Evolutionary conservation across 2,329 filamentous ascomycete genomes (phyloP).

Genomic region (Fusarium neocosmosporiellum): DNA sequence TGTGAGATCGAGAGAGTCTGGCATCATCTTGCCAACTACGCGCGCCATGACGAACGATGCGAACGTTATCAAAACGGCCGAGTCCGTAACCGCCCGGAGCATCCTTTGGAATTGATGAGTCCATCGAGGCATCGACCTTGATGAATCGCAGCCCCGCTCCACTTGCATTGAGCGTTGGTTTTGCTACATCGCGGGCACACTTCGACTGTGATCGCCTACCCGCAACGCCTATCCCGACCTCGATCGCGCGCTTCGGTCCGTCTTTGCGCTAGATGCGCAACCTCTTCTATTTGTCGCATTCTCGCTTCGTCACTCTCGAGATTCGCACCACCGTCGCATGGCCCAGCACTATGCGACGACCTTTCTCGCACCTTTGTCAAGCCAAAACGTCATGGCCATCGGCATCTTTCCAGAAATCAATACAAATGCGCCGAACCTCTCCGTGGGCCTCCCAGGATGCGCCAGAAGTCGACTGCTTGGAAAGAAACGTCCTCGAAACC

Average conservation of each 20-base stretch:
- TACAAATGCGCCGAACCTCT: neutral
- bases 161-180: neutral
- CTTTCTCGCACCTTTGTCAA: neutral
- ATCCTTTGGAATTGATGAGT: neutral
- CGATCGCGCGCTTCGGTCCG: neutral
- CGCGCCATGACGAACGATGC: slow-evolving; percentile 17
- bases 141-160: neutral
- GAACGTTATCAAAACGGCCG: neutral
- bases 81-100: neutral
- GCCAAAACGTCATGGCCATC: neutral
- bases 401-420: neutral
- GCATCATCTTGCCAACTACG: slow-evolving; percentile 23
- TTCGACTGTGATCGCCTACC: slow-evolving; percentile 7
- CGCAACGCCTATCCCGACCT: slow-evolving; percentile 13
- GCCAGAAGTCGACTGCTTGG: neutral
- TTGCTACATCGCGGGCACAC: neutral
- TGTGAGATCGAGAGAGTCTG: slow-evolving; percentile 23
- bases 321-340: neutral
- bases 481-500: neutral
- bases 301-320: neutral
- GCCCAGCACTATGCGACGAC: neutral
- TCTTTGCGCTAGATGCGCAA: neutral
- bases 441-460: neutral
- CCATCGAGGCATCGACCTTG: neutral
- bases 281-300: neutral